Base-by-base conservation (phyloP, 345 rosid genomes). In the Salix caprea region DNA sequence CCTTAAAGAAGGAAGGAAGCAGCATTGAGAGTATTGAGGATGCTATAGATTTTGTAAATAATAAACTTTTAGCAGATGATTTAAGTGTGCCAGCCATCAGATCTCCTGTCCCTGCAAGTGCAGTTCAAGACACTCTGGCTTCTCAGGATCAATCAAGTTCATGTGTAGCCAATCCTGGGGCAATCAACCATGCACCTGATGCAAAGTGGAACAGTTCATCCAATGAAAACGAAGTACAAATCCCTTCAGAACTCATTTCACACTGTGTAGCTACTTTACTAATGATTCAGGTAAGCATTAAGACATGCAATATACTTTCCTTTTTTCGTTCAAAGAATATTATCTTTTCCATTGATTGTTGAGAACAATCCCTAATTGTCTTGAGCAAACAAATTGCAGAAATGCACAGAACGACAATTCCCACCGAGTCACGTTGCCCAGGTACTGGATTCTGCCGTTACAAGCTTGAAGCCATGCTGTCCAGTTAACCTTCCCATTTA, bases 401-500 rank as follows among this genome's bases (percentile, higher is more conserved):
- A 81, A 77, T 93, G 97, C 78, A 90, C 97, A 71, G 96, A 93
- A 77, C 81, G 97, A 77, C 93, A 89, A 69, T 91, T 89, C 73
- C 96, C 98, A 21, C 94, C 93, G 0, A 87, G 93, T 69, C 96
- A 93, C 56, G 91, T 91, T 32, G 98, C 96, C 2, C 83, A 79
- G 86, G 93, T 89, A 58, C 86, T 93, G 54, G 94, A 93, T 76
- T 91, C 90, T 26, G 97, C 97, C 0, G 94, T 89, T 21, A 87
- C 87, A 1, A 86, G 91, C 84, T 84, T 91, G 84, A 90, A 89
- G 87, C 98, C 98, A 8, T 80, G 86, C 82, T 88, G 94, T 81
- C 83, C 93, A 6, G 89, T 86, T 72, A 93, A 93, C 81, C 92
- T 93, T 73, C 91, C 92, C 4, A 77, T 93, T 39, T 91, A 93